Conservation (phyloP, 352 stramenopile genomes). For the Phytophthora fragariae region DNA sequence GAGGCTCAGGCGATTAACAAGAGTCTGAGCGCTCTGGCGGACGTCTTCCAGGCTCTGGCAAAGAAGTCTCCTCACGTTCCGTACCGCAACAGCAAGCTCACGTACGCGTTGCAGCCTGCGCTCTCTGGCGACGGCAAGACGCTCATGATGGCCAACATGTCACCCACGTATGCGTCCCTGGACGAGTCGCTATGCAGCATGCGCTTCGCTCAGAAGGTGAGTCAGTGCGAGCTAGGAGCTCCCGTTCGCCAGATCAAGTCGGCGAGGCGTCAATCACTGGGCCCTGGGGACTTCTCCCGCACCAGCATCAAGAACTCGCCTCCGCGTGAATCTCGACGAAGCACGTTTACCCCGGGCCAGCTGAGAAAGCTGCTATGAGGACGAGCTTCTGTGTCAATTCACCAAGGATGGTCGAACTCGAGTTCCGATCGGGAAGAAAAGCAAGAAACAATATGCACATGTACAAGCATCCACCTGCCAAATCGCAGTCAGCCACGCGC, state of each 20-base stretch:
- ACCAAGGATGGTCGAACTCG: neutral
- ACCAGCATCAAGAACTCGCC: constrained; percentile 36
- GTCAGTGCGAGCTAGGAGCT: constrained; percentile 97
- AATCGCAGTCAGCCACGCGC: neutral
- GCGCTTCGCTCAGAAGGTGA: constrained; percentile 97
- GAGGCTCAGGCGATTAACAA: constrained; percentile 99
- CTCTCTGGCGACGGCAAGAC: constrained; percentile 99
- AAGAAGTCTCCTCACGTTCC: constrained; percentile 97
- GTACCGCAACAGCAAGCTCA: constrained; percentile 99
- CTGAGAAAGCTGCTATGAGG: constrained; percentile 39
- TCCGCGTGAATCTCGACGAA: constrained; percentile 42
- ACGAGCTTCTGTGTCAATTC: constrained; percentile 7
- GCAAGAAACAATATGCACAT: constrained; percentile 26
- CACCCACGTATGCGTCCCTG: constrained; percentile 94
- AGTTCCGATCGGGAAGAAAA: constrained; percentile 21
- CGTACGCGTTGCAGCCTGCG: constrained; percentile 98
- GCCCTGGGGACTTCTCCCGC: constrained; percentile 34
- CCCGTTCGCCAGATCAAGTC: constrained; percentile 91
- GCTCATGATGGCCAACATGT: constrained; percentile 99
- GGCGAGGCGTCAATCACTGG: constrained; percentile 40
- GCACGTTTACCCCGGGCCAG: constrained; percentile 44
- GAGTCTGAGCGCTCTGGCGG: constrained; percentile 97
- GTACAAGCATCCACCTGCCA: constrained; percentile 16
- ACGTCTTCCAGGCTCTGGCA: constrained; percentile 98
- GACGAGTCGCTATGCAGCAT: constrained; percentile 99